phyloP scores from a whole-genome alignment of 768 basidiomycete species.

The Podaxis rugospora region DNA sequence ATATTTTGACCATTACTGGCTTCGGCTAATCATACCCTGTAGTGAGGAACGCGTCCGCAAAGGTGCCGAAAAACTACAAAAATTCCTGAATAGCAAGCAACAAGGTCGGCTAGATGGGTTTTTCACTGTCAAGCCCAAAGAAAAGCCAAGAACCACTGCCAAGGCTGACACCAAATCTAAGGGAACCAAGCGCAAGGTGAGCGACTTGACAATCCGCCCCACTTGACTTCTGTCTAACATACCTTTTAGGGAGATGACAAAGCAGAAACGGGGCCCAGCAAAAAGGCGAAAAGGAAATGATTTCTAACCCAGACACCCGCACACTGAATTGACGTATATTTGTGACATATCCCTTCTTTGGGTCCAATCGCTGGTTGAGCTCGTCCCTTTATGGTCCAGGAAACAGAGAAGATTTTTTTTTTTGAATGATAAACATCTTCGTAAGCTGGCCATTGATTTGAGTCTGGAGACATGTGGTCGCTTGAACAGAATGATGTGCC shows the following conservation, averaged over 20 bases:
- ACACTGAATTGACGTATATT: not conserved
- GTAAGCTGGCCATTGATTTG: not conserved
- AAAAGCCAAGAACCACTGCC: constrained; percentile 28
- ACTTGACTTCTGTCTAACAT: constrained; percentile 1
- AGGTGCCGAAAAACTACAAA: constrained; percentile 89
- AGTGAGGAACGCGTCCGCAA: constrained; percentile 97
- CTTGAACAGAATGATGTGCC: not conserved
- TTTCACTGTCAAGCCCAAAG: constrained; percentile 72
- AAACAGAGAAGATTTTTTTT: not conserved
- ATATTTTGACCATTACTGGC: not conserved
- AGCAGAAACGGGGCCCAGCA: constrained; percentile 24
- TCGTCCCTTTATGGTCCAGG: no score
- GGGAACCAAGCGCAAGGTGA: constrained; percentile 53
- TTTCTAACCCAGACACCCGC: not conserved
- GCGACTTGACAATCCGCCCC: constrained; percentile 8
- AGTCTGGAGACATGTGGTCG: not conserved
- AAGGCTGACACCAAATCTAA: constrained; percentile 26
- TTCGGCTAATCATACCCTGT: constrained; percentile 8
- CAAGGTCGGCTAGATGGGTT: constrained; percentile 97
- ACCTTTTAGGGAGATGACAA: constrained; percentile 35
- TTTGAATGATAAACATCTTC: not conserved
- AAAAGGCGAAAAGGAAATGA: constrained; percentile 9
- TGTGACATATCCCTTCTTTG: not conserved
- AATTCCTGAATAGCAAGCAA: constrained; percentile 84
- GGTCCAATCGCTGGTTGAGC: no score